Evolutionary conservation across 169 alveolate genomes (phyloP), one percentile per base, ranked within the genome.

Genomic region (Eimeria acervulina): DNA sequence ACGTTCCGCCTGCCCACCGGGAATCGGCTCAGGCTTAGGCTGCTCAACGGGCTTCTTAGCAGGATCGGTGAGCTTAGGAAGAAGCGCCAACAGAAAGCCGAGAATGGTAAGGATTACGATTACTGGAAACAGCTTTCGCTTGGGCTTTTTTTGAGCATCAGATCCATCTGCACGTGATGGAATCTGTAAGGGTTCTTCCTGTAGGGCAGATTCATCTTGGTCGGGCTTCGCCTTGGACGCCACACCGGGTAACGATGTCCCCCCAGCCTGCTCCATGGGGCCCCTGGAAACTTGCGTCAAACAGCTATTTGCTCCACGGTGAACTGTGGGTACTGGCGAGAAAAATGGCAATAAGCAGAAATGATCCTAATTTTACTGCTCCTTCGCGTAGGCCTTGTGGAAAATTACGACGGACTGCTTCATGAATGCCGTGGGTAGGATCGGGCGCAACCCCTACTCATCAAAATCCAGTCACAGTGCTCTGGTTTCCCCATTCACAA

Each of bases 211-310:
- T 36, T 21, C 83, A 33, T 0, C 83, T 4, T 72, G 47, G 31
- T 0, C 51, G 17, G 52, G 21, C n/a, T 7, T 51, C 8, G 7
- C 83, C 8, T 13, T 26, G 13, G 31, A 33, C 33, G 47, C 83
- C n/a, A 72, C 83, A 33, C 19, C 83, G 38, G 83, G 52, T 72
- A 72, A 21, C 83, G 26, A 51, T 15, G 47, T 5, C 83, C 47
- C 83, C 51, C 47, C 83, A 72, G 83, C 33, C 83, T 47, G 83
- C 83, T 72, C 83, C 83, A 72, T 72, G 52, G 52, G 83, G 83
- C 83, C 83, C 52, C 83, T 72, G 83, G 83, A 36, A 36, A 33
- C 23, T n/a, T 36, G 13, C 31, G 52, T 33, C 51, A 36, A 72
- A 36, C 52, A 72, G 51, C 83, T 21, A 36, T 47, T 36, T 47